These are phyloP conservation scores for Aspergillus unguis DNA, from an alignment of 2,329 filamentous ascomycete genomes.

Conservation along the genomic window DNA sequence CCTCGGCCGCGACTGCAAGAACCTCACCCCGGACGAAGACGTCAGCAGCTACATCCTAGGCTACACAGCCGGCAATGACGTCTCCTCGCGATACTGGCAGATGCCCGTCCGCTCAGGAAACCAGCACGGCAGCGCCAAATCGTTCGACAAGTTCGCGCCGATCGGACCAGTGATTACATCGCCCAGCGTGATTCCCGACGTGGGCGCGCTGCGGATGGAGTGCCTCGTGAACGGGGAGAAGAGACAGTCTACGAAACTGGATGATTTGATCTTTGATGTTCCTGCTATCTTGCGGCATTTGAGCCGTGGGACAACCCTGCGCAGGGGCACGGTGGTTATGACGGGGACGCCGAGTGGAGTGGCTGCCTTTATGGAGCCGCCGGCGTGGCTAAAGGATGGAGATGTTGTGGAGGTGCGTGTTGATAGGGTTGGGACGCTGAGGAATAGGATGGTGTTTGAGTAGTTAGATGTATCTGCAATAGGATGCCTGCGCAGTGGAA, in stretches of 20 bases:
- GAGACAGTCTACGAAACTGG: background rate
- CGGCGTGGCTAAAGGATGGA: slow-evolving; percentile 33
- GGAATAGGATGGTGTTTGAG: slow-evolving; percentile 2
- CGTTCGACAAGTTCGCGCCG: slow-evolving; percentile 46
- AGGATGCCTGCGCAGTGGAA: too few species aligned
- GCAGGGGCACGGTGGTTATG: slow-evolving; percentile 49
- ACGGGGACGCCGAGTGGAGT: slow-evolving; percentile 49
- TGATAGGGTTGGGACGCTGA: slow-evolving; percentile 10
- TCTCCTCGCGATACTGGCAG: slow-evolving; percentile 30
- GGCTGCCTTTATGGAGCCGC: slow-evolving; percentile 29
- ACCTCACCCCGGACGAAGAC: too few species aligned
- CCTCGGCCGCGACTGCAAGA: too few species aligned
- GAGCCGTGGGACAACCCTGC: slow-evolving; percentile 28
- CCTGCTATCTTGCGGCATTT: background rate
- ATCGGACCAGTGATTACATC: slow-evolving; percentile 43
- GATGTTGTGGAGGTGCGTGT: slow-evolving; percentile 23
- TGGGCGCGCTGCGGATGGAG: background rate
- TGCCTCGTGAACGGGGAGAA: background rate
- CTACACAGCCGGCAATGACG: slow-evolving; percentile 22
- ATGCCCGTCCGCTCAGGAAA: slow-evolving; percentile 20
- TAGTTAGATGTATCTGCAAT: too few species aligned
- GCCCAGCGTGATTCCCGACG: slow-evolving; percentile 5
- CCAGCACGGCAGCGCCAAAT: slow-evolving; percentile 42
- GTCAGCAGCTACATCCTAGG: slow-evolving; percentile 15
- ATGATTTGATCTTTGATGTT: background rate